A percentile compares a stretch with the other conserved stretches of the same genome.
Conservation (phyloP, 352 stramenopile genomes). For the Thalassiosira pacifica region DNA sequence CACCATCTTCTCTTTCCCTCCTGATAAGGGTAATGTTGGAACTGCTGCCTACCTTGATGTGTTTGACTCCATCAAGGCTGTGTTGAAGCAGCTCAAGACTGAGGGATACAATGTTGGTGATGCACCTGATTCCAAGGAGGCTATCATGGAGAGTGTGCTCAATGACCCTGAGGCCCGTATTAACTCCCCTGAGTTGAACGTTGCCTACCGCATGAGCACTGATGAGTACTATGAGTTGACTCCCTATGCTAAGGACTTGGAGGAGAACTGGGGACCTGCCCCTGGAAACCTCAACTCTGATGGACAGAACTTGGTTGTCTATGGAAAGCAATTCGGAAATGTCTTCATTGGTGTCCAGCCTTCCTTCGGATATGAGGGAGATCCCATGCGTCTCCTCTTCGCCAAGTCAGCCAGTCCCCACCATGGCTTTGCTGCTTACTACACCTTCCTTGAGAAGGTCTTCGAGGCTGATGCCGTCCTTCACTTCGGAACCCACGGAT, state of each 20-base stretch:
- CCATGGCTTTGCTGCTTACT: constrained; percentile 91
- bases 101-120: constrained; percentile 89
- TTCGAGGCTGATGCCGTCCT: constrained; percentile 90
- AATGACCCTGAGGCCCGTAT: constrained; percentile 86
- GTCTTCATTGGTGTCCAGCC: constrained; percentile 91
- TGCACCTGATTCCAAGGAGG: constrained; percentile 81
- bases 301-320: constrained; percentile 90
- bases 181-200: constrained; percentile 89
- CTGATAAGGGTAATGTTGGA: constrained; percentile 91
- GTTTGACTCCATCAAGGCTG: constrained; percentile 90
- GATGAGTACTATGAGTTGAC: constrained; percentile 90
- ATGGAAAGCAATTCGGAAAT: constrained; percentile 90
- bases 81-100: constrained; percentile 87
- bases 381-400: constrained; percentile 89
- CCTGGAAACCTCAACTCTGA: constrained; percentile 91
- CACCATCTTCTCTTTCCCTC: constrained; percentile 91
- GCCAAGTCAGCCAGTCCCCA: constrained; percentile 90
- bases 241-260: constrained; percentile 88
- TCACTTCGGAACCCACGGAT: constrained; percentile 91
- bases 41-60: constrained; percentile 91
- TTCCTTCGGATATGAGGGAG: constrained; percentile 90
- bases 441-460: constrained; percentile 91
- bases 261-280: constrained; percentile 91
- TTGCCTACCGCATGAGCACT: constrained; percentile 90
- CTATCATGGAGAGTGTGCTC: constrained; percentile 86